A percentile compares a stretch with the other conserved stretches of the same genome.
Conservation (phyloP, 2,329 filamentous ascomycete species). For the Pseudogymnoascus sp. region DNA sequence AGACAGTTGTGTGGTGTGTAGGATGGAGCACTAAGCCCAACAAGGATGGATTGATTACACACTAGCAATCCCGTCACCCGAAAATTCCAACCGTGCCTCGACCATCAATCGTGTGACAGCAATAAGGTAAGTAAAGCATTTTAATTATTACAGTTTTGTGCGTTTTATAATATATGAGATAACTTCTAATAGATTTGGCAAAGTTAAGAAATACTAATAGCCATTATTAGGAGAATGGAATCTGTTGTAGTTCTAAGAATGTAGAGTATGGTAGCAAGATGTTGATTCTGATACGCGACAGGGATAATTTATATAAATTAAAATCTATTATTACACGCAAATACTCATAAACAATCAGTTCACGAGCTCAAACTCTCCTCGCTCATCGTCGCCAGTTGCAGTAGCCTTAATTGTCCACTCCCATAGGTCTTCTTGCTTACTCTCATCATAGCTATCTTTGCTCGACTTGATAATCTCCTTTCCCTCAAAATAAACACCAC, state of each 20-base stretch:
- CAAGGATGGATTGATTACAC: background rate
- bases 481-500: constrained; percentile 42
- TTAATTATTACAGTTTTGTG: background rate
- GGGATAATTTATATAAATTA: background rate
- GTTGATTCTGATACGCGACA: no score
- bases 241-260: no score
- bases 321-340: background rate
- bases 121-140: background rate
- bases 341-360: background rate
- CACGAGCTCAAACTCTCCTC: constrained; percentile 19
- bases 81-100: background rate
- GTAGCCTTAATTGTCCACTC: constrained; percentile 40
- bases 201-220: no score
- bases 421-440: constrained; percentile 45
- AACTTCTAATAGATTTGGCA: background rate
- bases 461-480: constrained; percentile 36
- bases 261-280: no score
- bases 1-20: background rate
- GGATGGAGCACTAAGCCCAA: background rate
- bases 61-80: background rate
- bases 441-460: constrained; percentile 37
- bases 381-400: constrained; percentile 26
- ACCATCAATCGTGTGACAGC: background rate
- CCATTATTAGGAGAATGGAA: no score
- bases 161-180: background rate